Evolutionary conservation across 768 basidiomycete species (phyloP).

Genomic region (Lactarius psammicola): DNA sequence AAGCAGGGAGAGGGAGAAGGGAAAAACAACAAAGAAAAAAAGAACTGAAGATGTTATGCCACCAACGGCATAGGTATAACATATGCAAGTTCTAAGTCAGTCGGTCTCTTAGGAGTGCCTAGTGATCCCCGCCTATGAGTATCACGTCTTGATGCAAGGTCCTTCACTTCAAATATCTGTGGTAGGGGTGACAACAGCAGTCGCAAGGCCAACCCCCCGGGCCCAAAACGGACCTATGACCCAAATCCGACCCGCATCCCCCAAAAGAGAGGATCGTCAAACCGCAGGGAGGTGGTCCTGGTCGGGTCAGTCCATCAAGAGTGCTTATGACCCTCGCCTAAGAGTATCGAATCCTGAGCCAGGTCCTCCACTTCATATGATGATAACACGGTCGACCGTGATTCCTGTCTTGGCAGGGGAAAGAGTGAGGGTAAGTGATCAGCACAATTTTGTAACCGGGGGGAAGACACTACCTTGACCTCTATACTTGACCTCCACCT

Average conservation of each 20-base stretch:
- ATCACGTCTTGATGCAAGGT: not conserved
- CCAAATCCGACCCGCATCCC: no score
- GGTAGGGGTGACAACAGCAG: not conserved
- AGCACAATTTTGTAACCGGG: not conserved
- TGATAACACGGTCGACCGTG: no score
- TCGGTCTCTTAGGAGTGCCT: not conserved
- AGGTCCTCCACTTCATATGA: no score
- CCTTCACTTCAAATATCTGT: not conserved
- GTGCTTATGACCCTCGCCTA: no score
- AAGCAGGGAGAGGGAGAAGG: not conserved
- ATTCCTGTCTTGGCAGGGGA: no score
- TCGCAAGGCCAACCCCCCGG: slow-evolving; percentile 39
- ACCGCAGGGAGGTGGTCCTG: no score
- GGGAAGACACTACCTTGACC: not conserved
- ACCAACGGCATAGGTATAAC: not conserved
- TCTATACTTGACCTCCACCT: not conserved
- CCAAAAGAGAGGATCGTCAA: not conserved
- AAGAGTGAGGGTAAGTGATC: no score
- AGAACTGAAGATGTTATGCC: not conserved
- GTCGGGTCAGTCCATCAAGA: no score
- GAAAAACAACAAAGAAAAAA: not conserved
- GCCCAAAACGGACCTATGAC: slow-evolving; percentile 45
- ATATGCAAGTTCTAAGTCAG: not conserved
- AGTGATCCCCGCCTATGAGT: not conserved
- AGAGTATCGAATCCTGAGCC: no score